Percentiles rank a stretch among this genome's conserved stretches.
Conservation (phyloP, 1,139 yeast genomes). For the Kodamaea sp. region DNA sequence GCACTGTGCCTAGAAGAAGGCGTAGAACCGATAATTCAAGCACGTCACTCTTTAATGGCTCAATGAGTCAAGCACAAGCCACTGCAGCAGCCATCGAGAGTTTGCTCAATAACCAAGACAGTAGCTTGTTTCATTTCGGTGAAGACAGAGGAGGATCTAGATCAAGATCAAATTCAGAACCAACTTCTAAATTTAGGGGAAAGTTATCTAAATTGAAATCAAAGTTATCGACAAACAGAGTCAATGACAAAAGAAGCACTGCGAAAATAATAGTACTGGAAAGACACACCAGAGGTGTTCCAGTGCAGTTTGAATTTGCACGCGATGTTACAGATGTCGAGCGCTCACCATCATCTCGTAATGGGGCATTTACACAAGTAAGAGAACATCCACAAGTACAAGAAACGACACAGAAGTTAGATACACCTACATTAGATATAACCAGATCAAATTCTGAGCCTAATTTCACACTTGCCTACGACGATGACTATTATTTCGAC, state of each 20-base stretch:
- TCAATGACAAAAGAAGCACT: slow-evolving; percentile 1
- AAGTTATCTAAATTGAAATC: slow-evolving; percentile 20
- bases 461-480: slow-evolving; percentile 11
- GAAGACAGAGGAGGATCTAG: slow-evolving; percentile 10
- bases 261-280: not conserved
- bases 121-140: slow-evolving; percentile 5
- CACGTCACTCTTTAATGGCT: slow-evolving; percentile 5
- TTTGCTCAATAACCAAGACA: slow-evolving; percentile 2
- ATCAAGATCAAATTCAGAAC: slow-evolving; percentile 16
- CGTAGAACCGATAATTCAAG: slow-evolving; percentile 25
- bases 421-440: slow-evolving; percentile 5
- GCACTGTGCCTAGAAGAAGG: slow-evolving; percentile 73
- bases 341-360: slow-evolving; percentile 2
- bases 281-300: not conserved
- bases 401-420: no score
- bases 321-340: slow-evolving; percentile 2
- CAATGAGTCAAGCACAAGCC: slow-evolving; percentile 4
- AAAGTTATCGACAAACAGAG: slow-evolving; percentile 7
- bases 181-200: slow-evolving; percentile 17
- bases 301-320: not conserved
- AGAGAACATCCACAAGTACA: not conserved
- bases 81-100: slow-evolving; percentile 7
- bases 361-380: not conserved
- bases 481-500: slow-evolving; percentile 13
- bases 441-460: slow-evolving; percentile 10